Percentiles rank a stretch among this genome's conserved stretches.
Conservation (phyloP, 1,139 yeast genomes). For the Kurtzmaniella natalensis region DNA sequence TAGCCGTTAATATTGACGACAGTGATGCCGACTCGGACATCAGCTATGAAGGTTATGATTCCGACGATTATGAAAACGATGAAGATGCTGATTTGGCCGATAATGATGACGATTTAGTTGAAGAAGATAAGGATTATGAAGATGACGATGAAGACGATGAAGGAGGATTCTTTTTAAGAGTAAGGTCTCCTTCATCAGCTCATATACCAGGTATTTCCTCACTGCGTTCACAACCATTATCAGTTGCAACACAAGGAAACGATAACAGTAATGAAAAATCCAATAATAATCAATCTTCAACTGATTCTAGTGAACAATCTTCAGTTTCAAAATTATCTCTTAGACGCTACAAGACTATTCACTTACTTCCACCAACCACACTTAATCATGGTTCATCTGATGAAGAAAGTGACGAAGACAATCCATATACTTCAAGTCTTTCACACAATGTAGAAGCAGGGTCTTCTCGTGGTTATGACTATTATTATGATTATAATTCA, state of each 20-base stretch:
- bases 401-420: constrained; percentile 55
- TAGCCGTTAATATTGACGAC: constrained; percentile 51
- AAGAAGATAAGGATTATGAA: constrained; percentile 29
- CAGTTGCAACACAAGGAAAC: not conserved
- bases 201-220: constrained; percentile 14
- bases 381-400: constrained; percentile 77
- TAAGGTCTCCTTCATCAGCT: constrained; percentile 41
- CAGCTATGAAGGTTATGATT: constrained; percentile 14
- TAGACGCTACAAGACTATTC: constrained; percentile 51
- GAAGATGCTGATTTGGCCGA: constrained; percentile 19
- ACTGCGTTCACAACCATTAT: constrained; percentile 4
- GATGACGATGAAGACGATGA: constrained; percentile 56
- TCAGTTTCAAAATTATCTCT: not conserved
- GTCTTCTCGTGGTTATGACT: constrained; percentile 66
- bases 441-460: constrained; percentile 73
- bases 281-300: constrained; percentile 23
- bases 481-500: constrained; percentile 82
- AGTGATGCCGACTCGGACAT: no score
- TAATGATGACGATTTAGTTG: constrained; percentile 15
- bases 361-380: constrained; percentile 75
- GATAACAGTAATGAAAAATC: constrained; percentile 7
- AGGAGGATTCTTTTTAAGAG: constrained; percentile 66
- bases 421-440: constrained; percentile 55
- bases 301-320: constrained; percentile 11
- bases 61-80: constrained; percentile 15